Evolutionary conservation across 306 rosid genomes (phyloP), one percentile per base, ranked within the genome.

Genomic region (Dryas alaskensis): DNA sequence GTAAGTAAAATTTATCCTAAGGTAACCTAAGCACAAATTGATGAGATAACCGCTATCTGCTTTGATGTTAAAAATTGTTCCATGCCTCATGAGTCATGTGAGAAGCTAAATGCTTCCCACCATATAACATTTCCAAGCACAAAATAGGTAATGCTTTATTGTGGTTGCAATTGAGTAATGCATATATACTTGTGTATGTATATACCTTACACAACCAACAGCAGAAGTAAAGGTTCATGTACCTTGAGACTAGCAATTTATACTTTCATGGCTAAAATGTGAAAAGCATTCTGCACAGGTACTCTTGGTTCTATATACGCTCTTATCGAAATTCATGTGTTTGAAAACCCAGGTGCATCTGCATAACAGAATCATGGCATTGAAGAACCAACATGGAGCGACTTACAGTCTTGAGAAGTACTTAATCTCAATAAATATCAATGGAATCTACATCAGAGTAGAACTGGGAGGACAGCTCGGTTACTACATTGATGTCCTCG

Each of bases 381-480:
- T 92, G 66, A 78, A 80, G 81, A 86, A 79, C 83, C 97, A 94
- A 72, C 92, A 88, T 54, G 96, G 97, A 27, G 97, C 99, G 65
- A 92, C 96, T 58, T 94, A 94, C 81, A 89, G 86, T 71, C 96
- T 90, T 57, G 99, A 92, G 83, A 88, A 94, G 85, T 79, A 88
- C 82, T 86, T 94, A 62, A 94, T 94, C 73, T 87, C 84, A 57
- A 88, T 94, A 79, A 81, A 73, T 79, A 88, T 92, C 61, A 88
- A 92, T 60, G 99, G 99, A 80, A 87, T 95, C 77, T 81, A 88
- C 79, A 82, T 92, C 79, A 82, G 98, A 80, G 86, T 95, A 57
- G 99, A 95, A 85, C 89, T 88, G 27, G 97, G 97, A 79, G 99
- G 97, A 73, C 93, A 87, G 46, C 75, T 88, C 44, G 92, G 96